Base-by-base conservation (phyloP, 192 early-diverging fungal species). In the Rhizoclosmatium globosum region DNA sequence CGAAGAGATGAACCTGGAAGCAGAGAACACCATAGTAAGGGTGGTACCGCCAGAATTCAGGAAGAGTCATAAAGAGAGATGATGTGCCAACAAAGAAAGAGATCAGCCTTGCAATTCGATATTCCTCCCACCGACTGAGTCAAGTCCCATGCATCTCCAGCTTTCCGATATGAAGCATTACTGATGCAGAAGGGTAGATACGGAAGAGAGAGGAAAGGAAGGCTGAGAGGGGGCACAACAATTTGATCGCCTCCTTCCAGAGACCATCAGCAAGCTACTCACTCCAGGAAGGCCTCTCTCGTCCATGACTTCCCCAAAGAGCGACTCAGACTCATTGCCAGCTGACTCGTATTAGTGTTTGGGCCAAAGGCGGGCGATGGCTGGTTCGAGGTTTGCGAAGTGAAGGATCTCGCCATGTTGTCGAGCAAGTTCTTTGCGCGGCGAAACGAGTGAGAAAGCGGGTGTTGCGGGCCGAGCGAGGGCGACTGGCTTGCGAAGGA, bases 231-330 rank as follows among this genome's bases (percentile, higher is more conserved):
- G 61, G 39, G n/a, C 61, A 64, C n/a, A 64, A 64, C 6, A 64
- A 64, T 11, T 57, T 17, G 53, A 57, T 57, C 53, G n/a, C 11
- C n/a, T 57, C n/a, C n/a, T 57, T 11, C n/a, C 13, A 57, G 11
- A 0, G 53, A 17, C 31, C 31, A 31, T 23, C 9, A 38, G 7
- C 11, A 6, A 6, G 7, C 6, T 11, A 74, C 72, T n/a, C 43
- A 74, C 72, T 74, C 72, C 43, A 74, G 57, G n/a, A 74, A 74
- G 15, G 72, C 72, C 21, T 74, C 72, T 44, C 72, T 43, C 38
- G 72, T 62, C 72, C 58, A 74, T 11, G 56, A 60, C 46, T 74
- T 74, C 7, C 72, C 72, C 56, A 74, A 19, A 0, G 31, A 43
- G n/a, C 59, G 59, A 59, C 72, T 74, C 31, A 74, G 13, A 45